A percentile compares a stretch with the other conserved stretches of the same genome.
Evolutionary conservation across 179 eudicot genomes (phyloP).

Genomic region (Carnegiea gigantea): DNA sequence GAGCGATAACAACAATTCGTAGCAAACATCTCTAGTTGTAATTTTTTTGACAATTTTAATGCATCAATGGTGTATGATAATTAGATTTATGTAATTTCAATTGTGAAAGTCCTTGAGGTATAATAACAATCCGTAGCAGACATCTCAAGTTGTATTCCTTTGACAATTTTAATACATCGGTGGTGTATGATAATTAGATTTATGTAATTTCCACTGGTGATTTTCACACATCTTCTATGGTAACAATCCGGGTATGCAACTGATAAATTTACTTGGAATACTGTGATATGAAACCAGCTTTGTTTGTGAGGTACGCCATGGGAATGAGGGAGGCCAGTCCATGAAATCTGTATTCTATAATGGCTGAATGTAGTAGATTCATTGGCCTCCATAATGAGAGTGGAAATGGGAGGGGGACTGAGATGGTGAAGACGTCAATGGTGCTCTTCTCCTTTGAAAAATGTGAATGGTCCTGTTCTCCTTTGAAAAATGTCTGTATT

Average conservation of each 20-base stretch:
- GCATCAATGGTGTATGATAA: not conserved
- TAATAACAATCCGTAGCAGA: not conserved
- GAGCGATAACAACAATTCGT: not conserved
- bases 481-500: too few species aligned
- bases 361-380: too few species aligned
- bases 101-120: constrained; percentile 8
- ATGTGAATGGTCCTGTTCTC: too few species aligned
- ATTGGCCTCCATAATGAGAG: too few species aligned
- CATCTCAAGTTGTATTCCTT: not conserved
- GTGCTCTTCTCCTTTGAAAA: too few species aligned
- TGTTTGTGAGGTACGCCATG: not conserved
- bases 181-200: constrained; percentile 7
- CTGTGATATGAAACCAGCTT: not conserved
- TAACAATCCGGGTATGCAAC: not conserved
- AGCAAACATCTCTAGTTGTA: not conserved
- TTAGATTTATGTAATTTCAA: not conserved
- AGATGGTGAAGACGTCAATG: too few species aligned
- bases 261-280: not conserved
- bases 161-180: not conserved
- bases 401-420: too few species aligned
- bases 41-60: not conserved
- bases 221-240: not conserved
- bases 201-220: not conserved
- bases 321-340: not conserved
- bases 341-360: too few species aligned